These are phyloP conservation scores for Colletotrichum acutatum DNA, from an alignment of 2,329 filamentous ascomycete genomes.

Conservation along the genomic window DNA sequence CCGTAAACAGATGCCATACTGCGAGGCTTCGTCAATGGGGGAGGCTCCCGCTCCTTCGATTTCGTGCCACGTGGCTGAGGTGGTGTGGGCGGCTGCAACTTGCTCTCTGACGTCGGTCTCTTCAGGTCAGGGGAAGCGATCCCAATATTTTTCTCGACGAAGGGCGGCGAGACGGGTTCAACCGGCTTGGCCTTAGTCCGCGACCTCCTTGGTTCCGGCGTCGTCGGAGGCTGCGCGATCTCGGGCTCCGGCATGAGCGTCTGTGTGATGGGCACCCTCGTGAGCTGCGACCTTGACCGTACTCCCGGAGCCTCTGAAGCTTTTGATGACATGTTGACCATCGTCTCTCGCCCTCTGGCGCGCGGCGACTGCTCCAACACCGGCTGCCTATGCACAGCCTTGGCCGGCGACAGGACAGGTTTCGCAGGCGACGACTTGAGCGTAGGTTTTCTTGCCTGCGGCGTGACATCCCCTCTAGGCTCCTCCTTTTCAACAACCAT, in stretches of 20 bases:
- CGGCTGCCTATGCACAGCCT: background rate
- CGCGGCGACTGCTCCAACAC: background rate
- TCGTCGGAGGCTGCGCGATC: background rate
- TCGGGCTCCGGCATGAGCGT: background rate
- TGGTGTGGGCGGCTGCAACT: slow-evolving; percentile 48
- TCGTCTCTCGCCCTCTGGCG: background rate
- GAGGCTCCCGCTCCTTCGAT: background rate
- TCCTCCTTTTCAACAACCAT: background rate
- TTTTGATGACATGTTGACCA: background rate
- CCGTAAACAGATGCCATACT: slow-evolving; percentile 16
- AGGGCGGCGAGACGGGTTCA: slow-evolving; percentile 36
- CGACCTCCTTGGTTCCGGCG: slow-evolving; percentile 24
- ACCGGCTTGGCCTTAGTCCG: slow-evolving; percentile 14
- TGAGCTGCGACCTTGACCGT: background rate
- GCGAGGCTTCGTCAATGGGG: background rate
- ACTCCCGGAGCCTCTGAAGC: background rate
- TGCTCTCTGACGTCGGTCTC: slow-evolving; percentile 39
- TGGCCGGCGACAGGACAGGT: background rate
- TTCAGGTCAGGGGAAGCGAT: slow-evolving; percentile 47
- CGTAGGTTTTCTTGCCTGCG: background rate
- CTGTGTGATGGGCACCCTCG: background rate
- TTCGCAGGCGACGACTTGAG: background rate
- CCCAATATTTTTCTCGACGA: slow-evolving; percentile 37
- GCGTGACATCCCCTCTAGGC: background rate
- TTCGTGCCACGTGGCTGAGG: slow-evolving; percentile 46